Evolutionary conservation across 164 flowering plant species (phyloP).

Genomic region (Chimonanthus salicifolius): DNA sequence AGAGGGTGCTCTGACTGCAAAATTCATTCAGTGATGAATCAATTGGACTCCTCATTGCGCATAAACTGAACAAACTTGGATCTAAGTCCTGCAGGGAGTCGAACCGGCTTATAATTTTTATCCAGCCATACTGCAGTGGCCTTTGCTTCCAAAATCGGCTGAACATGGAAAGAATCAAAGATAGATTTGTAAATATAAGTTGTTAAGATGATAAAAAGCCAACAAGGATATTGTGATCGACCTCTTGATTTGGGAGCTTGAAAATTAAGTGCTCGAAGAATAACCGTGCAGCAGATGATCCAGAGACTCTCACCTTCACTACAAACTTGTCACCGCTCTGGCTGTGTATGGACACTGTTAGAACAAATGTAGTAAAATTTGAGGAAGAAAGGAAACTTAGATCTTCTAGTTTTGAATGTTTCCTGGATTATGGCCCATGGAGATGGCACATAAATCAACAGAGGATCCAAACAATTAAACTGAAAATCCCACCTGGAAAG

Average conservation of each 20-base stretch:
- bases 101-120: conserved; percentile 69
- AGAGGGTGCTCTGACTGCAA: not conserved
- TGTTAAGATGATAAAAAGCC: not conserved
- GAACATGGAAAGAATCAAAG: conserved; percentile 1
- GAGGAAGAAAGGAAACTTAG: not conserved
- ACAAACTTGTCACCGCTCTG: conserved; percentile 88
- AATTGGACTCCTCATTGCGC: conserved; percentile 13
- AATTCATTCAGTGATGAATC: not conserved
- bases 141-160: conserved; percentile 80
- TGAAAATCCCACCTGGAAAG: no score
- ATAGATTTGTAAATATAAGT: not conserved
- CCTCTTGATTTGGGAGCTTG: conserved; percentile 84
- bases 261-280: conserved; percentile 70
- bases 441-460: no score
- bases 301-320: conserved; percentile 72
- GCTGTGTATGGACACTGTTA: conserved; percentile 12
- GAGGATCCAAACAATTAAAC: no score
- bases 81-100: conserved; percentile 59
- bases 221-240: conserved; percentile 10
- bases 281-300: conserved; percentile 70
- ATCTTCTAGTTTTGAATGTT: no score
- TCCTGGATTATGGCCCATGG: no score
- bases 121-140: conserved; percentile 78
- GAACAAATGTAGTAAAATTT: not conserved
- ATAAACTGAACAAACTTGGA: conserved; percentile 56